Evolutionary conservation across 1,139 yeast genomes (phyloP).

Genomic region (Kurtzmaniella natalensis): DNA sequence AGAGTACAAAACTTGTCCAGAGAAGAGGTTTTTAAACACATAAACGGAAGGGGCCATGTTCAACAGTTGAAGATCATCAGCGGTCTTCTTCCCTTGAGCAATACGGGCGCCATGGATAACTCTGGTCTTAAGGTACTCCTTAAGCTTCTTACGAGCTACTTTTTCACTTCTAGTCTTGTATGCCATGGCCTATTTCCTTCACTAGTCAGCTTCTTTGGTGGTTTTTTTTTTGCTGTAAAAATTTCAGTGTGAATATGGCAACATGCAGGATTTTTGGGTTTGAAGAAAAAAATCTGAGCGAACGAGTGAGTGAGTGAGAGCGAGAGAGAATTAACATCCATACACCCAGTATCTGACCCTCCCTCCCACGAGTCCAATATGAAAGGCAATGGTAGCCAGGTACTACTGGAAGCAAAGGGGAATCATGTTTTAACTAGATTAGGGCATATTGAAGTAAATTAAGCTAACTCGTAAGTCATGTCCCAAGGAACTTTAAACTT

Average conservation of each 20-base stretch:
- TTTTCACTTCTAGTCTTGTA: constrained; percentile 34
- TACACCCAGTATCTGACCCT: too few species aligned
- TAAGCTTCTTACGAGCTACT: constrained; percentile 47
- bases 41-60: constrained; percentile 75
- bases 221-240: constrained; percentile 1
- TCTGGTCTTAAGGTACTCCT: constrained; percentile 44
- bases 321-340: too few species aligned
- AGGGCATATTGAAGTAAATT: too few species aligned
- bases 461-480: too few species aligned
- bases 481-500: too few species aligned
- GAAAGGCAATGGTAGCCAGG: too few species aligned
- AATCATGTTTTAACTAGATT: too few species aligned
- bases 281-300: too few species aligned
- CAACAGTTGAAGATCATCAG: constrained; percentile 24
- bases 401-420: too few species aligned
- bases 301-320: too few species aligned
- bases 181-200: constrained; percentile 4
- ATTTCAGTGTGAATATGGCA: not conserved
- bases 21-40: constrained; percentile 77
- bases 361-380: too few species aligned
- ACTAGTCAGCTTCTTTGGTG: not conserved
- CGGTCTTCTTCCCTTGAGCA: constrained; percentile 37
- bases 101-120: constrained; percentile 42
- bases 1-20: constrained; percentile 86
- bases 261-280: too few species aligned